Percentiles rank a stretch among this genome's conserved stretches.
Evolutionary conservation across 208 protist genomes (phyloP).

Genomic region (Phytomonas sp.): DNA sequence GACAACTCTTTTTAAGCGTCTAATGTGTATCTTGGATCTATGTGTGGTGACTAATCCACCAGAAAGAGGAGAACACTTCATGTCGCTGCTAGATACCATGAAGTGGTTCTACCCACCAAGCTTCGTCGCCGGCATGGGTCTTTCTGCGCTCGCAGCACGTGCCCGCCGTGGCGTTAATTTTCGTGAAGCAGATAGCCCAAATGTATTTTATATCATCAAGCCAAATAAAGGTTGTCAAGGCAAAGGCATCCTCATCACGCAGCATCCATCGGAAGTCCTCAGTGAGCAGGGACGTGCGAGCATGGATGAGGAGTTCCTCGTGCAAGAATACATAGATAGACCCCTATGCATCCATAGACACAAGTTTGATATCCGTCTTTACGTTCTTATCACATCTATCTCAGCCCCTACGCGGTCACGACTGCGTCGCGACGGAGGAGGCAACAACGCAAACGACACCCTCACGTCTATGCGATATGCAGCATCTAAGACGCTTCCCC

Average conservation of each 20-base stretch:
- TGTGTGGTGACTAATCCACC: slow-evolving; percentile 3
- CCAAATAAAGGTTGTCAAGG: slow-evolving; percentile 80
- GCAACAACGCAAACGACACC: not conserved
- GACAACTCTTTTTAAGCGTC: slow-evolving; percentile 72
- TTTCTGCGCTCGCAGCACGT: slow-evolving; percentile 5
- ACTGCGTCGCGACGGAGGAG: not conserved
- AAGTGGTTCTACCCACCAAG: slow-evolving; percentile 31
- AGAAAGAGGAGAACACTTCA: not conserved
- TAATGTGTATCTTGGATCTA: slow-evolving; percentile 40
- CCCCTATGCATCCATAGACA: slow-evolving; percentile 87
- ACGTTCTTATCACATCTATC: slow-evolving; percentile 80
- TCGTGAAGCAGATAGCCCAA: not conserved
- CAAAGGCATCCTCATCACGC: slow-evolving; percentile 65
- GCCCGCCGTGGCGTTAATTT: not conserved
- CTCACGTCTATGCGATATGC: not conserved
- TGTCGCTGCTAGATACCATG: slow-evolving; percentile 12
- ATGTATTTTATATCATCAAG: slow-evolving; percentile 76
- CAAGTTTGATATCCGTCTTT: slow-evolving; percentile 94
- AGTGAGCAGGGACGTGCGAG: slow-evolving; percentile 17
- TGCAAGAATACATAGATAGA: slow-evolving; percentile 84
- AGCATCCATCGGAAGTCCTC: slow-evolving; percentile 35
- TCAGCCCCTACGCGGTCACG: slow-evolving; percentile 7
- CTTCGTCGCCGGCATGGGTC: slow-evolving; percentile 37
- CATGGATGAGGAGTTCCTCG: slow-evolving; percentile 24
- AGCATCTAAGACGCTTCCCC: not conserved